Conservation (phyloP, 2,329 filamentous ascomycete species). For the Capronia americana region DNA sequence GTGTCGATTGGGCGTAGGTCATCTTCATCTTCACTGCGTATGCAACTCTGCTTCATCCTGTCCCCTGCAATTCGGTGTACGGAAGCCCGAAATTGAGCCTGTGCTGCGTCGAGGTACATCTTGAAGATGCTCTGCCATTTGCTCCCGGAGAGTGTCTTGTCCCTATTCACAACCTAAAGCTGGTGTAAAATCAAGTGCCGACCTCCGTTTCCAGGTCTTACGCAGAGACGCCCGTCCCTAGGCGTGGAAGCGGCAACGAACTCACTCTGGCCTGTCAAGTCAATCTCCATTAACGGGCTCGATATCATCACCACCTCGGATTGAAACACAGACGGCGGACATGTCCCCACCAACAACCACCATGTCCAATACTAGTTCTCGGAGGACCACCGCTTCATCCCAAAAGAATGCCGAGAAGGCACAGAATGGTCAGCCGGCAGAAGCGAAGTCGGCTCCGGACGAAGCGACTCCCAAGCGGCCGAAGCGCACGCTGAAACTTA, state of each 20-base stretch:
- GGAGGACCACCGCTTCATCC: slow-evolving; percentile 9
- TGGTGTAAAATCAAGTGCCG: background rate
- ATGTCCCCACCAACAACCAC: slow-evolving; percentile 12
- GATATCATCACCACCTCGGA: background rate
- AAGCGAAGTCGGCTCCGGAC: background rate
- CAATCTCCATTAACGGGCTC: background rate
- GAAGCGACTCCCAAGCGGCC: slow-evolving; percentile 22
- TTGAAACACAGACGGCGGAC: background rate
- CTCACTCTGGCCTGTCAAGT: background rate
- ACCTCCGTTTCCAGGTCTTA: background rate
- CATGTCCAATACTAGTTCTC: slow-evolving; percentile 13
- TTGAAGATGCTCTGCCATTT: slow-evolving; percentile 1
- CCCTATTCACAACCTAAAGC: background rate
- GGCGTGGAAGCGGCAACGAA: background rate
- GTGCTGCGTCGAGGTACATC: background rate
- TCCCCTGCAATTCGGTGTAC: background rate
- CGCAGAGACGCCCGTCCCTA: background rate
- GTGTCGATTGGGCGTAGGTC: background rate
- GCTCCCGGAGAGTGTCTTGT: background rate
- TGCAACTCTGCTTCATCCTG: slow-evolving; percentile 1
- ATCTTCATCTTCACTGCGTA: slow-evolving; percentile 1
- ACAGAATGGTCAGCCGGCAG: background rate
- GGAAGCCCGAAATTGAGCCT: background rate
- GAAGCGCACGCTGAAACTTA: slow-evolving; percentile 25
- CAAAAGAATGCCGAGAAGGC: slow-evolving; percentile 5